Evolutionary conservation across 495 filamentous ascomycete species (phyloP), one percentile per base, ranked within the genome.

Genomic region (Chaetomium tenue): DNA sequence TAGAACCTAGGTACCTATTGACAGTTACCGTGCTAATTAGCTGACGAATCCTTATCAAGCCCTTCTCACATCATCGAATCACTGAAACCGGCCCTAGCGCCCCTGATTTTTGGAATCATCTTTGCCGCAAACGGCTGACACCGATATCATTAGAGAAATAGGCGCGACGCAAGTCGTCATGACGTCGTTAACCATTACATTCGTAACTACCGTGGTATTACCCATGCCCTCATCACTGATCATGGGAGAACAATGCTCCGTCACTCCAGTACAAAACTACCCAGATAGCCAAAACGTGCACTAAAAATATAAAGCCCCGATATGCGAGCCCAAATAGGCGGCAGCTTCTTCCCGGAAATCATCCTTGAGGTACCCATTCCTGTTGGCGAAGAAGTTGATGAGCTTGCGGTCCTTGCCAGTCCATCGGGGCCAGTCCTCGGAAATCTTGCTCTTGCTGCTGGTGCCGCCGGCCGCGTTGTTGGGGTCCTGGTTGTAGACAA

Each of bases 401-500:
- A 90, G 59, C 69, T 83, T 67, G 48, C 81, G 75, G 5, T 76
- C 74, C 23, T 75, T 73, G 26, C 73, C 76, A 79, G 48, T 58
- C 71, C 87, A 91, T 70, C 84, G 75, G 44, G 88, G 89, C 89
- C 89, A 91, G 1, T 79, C 58, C 66, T 78, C 72, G 54, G 71
- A 76, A 8, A 62, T 70, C 30, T 60, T 75, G 57, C 66, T 67
- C 65, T 69, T 69, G 50, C 60, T 60, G 61, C 65, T 70, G 12
- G 68, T 72, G 48, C 73, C 73, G 44, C 73, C 73, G 5, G 76
- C 68, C 2, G 75, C 77, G 28, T 76, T 68, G 68, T 91, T 91
- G 5, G 88, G 88, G 67, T 91, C 84, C 55, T 84, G 73, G 23
- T 84, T 83, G 66, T 89, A 82, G 3, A 90, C 71, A 70, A 91